phyloP scores from a whole-genome alignment of 257 asterid species.

The Sherardia arvensis region DNA sequence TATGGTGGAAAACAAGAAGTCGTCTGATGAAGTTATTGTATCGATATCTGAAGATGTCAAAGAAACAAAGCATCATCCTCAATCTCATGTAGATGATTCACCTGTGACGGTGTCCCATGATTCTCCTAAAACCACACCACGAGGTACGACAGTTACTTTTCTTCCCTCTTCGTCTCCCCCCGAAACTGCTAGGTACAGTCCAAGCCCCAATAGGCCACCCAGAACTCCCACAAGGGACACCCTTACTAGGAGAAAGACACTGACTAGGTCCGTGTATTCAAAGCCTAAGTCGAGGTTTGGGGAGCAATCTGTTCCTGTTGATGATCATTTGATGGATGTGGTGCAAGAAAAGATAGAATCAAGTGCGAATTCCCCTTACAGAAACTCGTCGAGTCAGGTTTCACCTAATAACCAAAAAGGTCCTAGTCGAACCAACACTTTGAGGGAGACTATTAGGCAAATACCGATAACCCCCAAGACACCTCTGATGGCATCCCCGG shows the following conservation, averaged over 20 bases:
- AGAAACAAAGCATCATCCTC: slow-evolving; percentile 21
- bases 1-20: slow-evolving; percentile 47
- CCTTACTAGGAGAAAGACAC: slow-evolving; percentile 44
- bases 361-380: slow-evolving; percentile 11
- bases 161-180: slow-evolving; percentile 33
- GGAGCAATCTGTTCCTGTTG: slow-evolving; percentile 45
- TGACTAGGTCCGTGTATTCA: slow-evolving; percentile 52
- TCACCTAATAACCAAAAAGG: slow-evolving; percentile 39
- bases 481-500: slow-evolving; percentile 53
- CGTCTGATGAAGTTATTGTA: slow-evolving; percentile 34
- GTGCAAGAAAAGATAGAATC: slow-evolving; percentile 24
- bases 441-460: slow-evolving; percentile 28
- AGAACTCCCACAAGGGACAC: slow-evolving; percentile 45
- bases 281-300: slow-evolving; percentile 90
- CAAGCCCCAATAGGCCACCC: slow-evolving; percentile 63
- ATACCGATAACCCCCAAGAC: slow-evolving; percentile 44
- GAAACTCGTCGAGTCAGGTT: slow-evolving; percentile 26
- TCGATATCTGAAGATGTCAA: slow-evolving; percentile 40
- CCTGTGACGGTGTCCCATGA: slow-evolving; percentile 33
- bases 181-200: slow-evolving; percentile 33
- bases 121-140: slow-evolving; percentile 28
- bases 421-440: slow-evolving; percentile 16
- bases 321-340: slow-evolving; percentile 28
- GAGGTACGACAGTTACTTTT: slow-evolving; percentile 21
- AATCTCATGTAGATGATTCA: slow-evolving; percentile 20